Percentiles rank a stretch among this genome's conserved stretches.
These are phyloP conservation scores for Alnus glutinosa DNA, from an alignment of 306 rosid species.

Conservation along the genomic window DNA sequence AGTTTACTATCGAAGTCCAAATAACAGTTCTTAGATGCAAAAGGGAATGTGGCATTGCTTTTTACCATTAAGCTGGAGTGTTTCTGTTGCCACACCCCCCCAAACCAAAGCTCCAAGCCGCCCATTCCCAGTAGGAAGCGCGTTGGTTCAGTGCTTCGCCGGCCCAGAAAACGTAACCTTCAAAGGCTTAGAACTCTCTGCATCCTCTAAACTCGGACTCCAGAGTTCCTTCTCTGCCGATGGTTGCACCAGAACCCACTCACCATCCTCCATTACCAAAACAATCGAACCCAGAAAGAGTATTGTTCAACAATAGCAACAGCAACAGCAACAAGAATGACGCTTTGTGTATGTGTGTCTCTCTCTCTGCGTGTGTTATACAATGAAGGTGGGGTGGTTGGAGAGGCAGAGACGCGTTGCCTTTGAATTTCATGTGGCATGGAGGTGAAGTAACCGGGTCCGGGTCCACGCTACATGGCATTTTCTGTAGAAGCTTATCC, in stretches of 20 bases:
- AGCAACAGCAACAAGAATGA: background rate
- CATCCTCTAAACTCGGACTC: constrained; percentile 43
- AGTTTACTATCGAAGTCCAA: background rate
- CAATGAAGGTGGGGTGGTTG: no score
- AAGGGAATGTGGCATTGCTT: background rate
- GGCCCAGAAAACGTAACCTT: constrained; percentile 63
- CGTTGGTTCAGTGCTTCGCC: constrained; percentile 82
- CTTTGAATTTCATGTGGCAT: constrained; percentile 9
- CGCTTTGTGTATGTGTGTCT: background rate
- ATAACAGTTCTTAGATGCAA: background rate
- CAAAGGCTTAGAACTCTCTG: constrained; percentile 48
- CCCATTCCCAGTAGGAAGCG: constrained; percentile 90
- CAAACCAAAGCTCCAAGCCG: constrained; percentile 92
- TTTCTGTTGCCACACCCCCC: constrained; percentile 75
- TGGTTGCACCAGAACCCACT: constrained; percentile 45
- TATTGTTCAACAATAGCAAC: no score
- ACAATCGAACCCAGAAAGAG: background rate
- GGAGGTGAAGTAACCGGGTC: no score
- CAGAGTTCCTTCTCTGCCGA: constrained; percentile 55
- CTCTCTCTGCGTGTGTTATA: no score
- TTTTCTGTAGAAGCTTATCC: background rate
- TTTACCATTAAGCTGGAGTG: constrained; percentile 87
- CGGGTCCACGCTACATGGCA: constrained; percentile 7
- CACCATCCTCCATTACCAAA: constrained; percentile 46
- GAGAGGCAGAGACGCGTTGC: background rate